These are phyloP conservation scores for Barnettozyma hawaiiensis DNA, from an alignment of 1,139 yeast genomes.

Conservation along the genomic window DNA sequence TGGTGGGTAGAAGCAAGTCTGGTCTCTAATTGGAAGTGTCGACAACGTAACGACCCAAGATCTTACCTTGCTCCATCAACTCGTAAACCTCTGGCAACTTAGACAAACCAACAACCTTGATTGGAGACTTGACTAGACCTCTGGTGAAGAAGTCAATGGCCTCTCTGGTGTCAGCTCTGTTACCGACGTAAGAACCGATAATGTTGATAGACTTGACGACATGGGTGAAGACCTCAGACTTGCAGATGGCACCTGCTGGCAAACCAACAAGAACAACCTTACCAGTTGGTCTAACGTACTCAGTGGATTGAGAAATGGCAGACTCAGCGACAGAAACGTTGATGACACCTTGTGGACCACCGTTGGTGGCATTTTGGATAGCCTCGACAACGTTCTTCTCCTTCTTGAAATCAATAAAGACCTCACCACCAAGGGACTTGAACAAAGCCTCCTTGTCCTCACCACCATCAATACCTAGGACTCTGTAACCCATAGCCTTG, in stretches of 20 bases:
- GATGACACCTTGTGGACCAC: constrained; percentile 61
- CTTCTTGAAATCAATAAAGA: constrained; percentile 47
- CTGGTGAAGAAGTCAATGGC: constrained; percentile 62
- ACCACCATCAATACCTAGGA: constrained; percentile 59
- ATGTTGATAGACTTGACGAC: constrained; percentile 53
- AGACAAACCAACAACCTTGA: constrained; percentile 53
- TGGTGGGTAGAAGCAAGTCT: too few relatives aligned
- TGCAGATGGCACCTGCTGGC: constrained; percentile 55
- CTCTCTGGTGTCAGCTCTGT: constrained; percentile 67
- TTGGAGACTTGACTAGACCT: constrained; percentile 59
- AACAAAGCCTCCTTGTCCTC: constrained; percentile 48
- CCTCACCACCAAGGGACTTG: constrained; percentile 53
- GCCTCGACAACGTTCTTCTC: constrained; percentile 47
- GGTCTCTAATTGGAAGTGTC: constrained; percentile 49
- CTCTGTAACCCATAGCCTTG: constrained; percentile 59
- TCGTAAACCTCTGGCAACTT: constrained; percentile 51
- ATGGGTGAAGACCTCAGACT: constrained; percentile 49
- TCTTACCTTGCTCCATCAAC: constrained; percentile 55
- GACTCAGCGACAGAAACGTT: constrained; percentile 56
- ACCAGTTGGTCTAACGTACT: constrained; percentile 54
- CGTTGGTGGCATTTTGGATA: constrained; percentile 44
- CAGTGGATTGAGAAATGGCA: constrained; percentile 51
- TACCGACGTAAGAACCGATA: constrained; percentile 64
- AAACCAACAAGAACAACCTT: constrained; percentile 59
- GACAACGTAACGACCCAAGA: constrained; percentile 60